phyloP scores from a whole-genome alignment of 768 basidiomycete genomes.

The Xanthoconium purpureum region DNA sequence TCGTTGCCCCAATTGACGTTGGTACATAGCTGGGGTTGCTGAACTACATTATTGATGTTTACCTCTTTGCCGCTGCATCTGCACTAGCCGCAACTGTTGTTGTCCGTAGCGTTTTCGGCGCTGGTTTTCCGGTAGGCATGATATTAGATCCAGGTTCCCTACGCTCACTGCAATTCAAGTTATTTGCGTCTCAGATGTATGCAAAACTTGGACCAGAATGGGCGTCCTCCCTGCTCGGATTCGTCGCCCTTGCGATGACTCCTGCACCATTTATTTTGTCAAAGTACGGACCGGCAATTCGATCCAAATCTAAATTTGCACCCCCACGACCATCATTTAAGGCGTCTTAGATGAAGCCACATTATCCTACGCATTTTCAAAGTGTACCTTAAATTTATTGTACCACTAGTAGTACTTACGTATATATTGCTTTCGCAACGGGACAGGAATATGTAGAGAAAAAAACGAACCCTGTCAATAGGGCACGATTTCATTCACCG shows the following conservation, averaged over 20 bases:
- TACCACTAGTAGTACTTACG: too few species aligned
- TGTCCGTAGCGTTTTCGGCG: constrained; percentile 51
- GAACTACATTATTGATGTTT: constrained; percentile 64
- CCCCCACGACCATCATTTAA: constrained; percentile 25
- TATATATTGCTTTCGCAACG: too few species aligned
- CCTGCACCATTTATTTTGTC: constrained; percentile 51
- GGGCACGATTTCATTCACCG: too few species aligned
- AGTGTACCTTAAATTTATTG: neutral
- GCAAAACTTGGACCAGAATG: constrained; percentile 46
- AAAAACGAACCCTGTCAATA: too few species aligned
- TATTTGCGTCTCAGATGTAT: constrained; percentile 60
- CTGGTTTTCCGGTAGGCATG: constrained; percentile 39
- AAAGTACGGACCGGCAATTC: constrained; percentile 43
- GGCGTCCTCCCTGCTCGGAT: constrained; percentile 58
- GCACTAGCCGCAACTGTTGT: constrained; percentile 55
- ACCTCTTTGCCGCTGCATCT: constrained; percentile 52
- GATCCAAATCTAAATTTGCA: constrained; percentile 43
- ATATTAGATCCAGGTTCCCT: neutral
- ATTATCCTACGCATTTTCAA: neutral
- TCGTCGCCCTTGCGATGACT: constrained; percentile 47
- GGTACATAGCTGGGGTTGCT: constrained; percentile 44
- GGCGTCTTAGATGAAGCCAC: constrained; percentile 5
- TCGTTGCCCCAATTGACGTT: neutral
- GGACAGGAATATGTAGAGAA: too few species aligned
- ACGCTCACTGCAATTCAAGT: constrained; percentile 18